Conservation (phyloP, 164 flowering plant genomes). For the Piper betle region DNA sequence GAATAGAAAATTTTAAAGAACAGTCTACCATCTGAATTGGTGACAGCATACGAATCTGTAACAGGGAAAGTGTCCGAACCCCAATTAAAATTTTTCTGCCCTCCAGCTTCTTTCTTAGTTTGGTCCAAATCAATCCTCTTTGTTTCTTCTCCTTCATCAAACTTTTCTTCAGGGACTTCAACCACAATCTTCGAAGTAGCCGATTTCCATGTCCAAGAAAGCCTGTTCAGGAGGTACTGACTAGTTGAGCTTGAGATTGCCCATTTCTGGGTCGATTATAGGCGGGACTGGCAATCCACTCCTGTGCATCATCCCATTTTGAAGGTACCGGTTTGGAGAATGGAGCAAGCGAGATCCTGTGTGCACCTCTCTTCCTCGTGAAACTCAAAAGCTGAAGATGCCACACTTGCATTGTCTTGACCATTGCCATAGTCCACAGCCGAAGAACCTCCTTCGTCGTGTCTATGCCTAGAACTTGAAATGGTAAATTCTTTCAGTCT, state of each 20-base stretch:
- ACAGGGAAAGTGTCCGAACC: conserved; percentile 26
- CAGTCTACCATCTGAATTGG: conserved; percentile 49
- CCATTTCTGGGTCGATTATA: conserved; percentile 34
- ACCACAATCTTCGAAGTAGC: conserved; percentile 45
- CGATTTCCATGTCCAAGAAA: conserved; percentile 31
- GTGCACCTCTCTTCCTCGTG: conserved; percentile 54
- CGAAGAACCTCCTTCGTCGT: conserved; percentile 27
- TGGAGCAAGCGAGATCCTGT: conserved; percentile 38
- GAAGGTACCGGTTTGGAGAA: conserved; percentile 75
- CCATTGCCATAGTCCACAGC: conserved; percentile 33
- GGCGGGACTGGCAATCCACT: conserved; percentile 90
- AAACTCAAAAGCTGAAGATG: conserved; percentile 46
- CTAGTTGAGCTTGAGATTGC: conserved; percentile 22
- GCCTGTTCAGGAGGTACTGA: conserved; percentile 29
- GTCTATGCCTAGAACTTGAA: conserved; percentile 29
- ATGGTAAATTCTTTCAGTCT: conserved; percentile 24
- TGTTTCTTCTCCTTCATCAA: conserved; percentile 66
- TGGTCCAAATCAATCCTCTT: conserved; percentile 51
- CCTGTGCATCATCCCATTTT: conserved; percentile 95
- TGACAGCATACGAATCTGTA: conserved; percentile 35
- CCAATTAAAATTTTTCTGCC: conserved; percentile 40
- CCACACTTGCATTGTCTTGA: conserved; percentile 18
- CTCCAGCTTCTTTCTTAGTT: conserved; percentile 27
- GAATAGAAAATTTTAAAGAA: too few species aligned
- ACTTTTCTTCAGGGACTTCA: conserved; percentile 52